Percentiles rank a stretch among this genome's conserved stretches.
phyloP scores from a whole-genome alignment of 2,329 filamentous ascomycete species.

The Ophiostoma piceae region DNA sequence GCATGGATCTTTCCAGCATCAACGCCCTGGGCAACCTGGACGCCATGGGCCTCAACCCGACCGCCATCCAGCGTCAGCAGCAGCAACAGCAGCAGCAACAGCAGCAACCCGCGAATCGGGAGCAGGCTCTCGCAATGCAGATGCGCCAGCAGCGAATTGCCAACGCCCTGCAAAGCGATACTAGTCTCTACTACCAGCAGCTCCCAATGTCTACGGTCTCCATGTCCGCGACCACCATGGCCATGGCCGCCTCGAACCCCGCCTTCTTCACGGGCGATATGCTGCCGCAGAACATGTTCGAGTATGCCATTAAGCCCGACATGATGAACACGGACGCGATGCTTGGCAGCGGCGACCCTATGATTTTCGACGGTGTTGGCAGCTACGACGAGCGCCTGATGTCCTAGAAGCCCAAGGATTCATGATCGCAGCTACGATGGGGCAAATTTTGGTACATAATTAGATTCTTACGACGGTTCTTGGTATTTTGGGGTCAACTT shows the following conservation, averaged over 20 bases:
- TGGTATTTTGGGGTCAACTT: background rate
- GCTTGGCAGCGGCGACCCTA: conserved; percentile 53
- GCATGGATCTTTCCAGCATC: conserved; percentile 33
- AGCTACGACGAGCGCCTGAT: conserved; percentile 41
- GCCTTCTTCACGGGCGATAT: conserved; percentile 42
- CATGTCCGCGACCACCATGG: conserved; percentile 10
- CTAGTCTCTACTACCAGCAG: background rate
- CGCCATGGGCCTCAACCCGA: conserved; percentile 19
- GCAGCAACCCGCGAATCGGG: conserved; percentile 32
- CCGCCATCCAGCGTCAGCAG: background rate
- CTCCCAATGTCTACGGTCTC: conserved; percentile 19
- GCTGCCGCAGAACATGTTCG: conserved; percentile 47
- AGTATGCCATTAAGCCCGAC: conserved; percentile 52
- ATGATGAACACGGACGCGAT: conserved; percentile 52
- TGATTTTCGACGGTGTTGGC: conserved; percentile 47
- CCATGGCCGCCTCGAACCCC: conserved; percentile 14
- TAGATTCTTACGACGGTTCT: background rate
- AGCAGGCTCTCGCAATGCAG: conserved; percentile 38
- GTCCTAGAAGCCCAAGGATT: background rate
- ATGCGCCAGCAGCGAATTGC: conserved; percentile 34
- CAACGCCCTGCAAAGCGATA: background rate
- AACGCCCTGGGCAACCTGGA: conserved; percentile 33
- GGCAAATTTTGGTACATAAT: background rate
- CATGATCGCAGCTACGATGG: no score
- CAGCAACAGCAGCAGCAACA: background rate